Percentiles rank a stretch among this genome's conserved stretches.
Evolutionary conservation across 1,284 basidiomycete species (phyloP).

Genomic region (Ceratobasidium sp.): DNA sequence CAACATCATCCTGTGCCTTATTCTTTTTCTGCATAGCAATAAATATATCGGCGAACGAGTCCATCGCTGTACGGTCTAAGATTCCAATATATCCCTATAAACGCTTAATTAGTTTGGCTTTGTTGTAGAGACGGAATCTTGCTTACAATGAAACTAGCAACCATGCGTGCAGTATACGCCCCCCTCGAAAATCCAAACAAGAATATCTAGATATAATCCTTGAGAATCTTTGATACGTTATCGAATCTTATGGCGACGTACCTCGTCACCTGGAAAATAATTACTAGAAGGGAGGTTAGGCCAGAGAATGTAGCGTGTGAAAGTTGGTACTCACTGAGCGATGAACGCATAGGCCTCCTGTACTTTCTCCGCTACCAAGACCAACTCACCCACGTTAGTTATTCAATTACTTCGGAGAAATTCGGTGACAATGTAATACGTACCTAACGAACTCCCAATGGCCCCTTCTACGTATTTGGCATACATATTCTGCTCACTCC

Average conservation of each 20-base stretch:
- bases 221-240: background rate
- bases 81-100: slow-evolving; percentile 73
- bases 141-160: slow-evolving; percentile 77
- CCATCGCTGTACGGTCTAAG: slow-evolving; percentile 75
- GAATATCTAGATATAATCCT: slow-evolving; percentile 69
- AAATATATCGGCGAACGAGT: slow-evolving; percentile 74
- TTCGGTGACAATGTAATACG: background rate
- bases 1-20: slow-evolving; percentile 63
- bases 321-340: slow-evolving; percentile 28
- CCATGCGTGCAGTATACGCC: slow-evolving; percentile 78
- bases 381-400: background rate
- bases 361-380: slow-evolving; percentile 30
- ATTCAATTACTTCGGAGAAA: background rate
- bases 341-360: slow-evolving; percentile 44
- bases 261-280: slow-evolving; percentile 77
- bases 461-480: slow-evolving; percentile 33
- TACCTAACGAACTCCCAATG: slow-evolving; percentile 29
- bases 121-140: slow-evolving; percentile 20
- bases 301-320: background rate
- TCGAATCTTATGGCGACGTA: slow-evolving; percentile 51
- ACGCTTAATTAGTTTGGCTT: background rate
- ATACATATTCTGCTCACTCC: slow-evolving; percentile 40
- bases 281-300: slow-evolving; percentile 62
- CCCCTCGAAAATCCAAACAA: slow-evolving; percentile 75
- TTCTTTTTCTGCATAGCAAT: slow-evolving; percentile 71